Evolutionary conservation across 192 early-diverging fungal genomes (phyloP).

Genomic region (Geosiphon pyriformis): DNA sequence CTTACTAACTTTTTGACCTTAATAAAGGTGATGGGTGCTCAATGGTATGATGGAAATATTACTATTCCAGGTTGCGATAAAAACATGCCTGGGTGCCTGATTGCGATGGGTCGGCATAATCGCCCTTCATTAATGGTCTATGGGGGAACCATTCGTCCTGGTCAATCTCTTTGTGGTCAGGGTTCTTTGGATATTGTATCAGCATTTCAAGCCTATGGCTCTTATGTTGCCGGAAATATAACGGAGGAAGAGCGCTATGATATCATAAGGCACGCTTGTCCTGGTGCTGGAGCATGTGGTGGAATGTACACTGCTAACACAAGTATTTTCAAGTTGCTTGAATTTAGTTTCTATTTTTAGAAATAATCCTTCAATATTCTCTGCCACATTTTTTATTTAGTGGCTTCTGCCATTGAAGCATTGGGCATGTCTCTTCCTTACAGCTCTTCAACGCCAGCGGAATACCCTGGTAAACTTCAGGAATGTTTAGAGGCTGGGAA

Average conservation of each 20-base stretch:
- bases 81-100: conserved; percentile 98
- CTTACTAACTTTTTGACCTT: too few species aligned
- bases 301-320: conserved; percentile 99
- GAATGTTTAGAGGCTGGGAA: conserved; percentile 84
- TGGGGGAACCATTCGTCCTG: conserved; percentile 93
- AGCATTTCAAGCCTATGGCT: conserved; percentile 95
- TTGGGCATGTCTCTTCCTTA: conserved; percentile 98
- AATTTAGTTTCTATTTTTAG: conserved; percentile 1
- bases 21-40: conserved; percentile 82
- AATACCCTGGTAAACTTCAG: conserved; percentile 76
- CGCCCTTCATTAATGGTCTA: conserved; percentile 97
- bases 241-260: conserved; percentile 79
- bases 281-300: conserved; percentile 95
- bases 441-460: conserved; percentile 92
- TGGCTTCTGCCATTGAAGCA: conserved; percentile 95
- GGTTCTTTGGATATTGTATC: conserved; percentile 88
- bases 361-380: neutral
- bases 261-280: conserved; percentile 67
- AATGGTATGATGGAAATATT: conserved; percentile 99
- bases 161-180: conserved; percentile 55
- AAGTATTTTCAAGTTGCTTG: conserved; percentile 42
- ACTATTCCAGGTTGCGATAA: conserved; percentile 90
- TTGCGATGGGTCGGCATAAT: conserved; percentile 94
- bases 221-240: conserved; percentile 87
- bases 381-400: conserved; percentile 30